These are phyloP conservation scores for Ascochyta fabae DNA, from an alignment of 2,329 filamentous ascomycete genomes.

Conservation along the genomic window DNA sequence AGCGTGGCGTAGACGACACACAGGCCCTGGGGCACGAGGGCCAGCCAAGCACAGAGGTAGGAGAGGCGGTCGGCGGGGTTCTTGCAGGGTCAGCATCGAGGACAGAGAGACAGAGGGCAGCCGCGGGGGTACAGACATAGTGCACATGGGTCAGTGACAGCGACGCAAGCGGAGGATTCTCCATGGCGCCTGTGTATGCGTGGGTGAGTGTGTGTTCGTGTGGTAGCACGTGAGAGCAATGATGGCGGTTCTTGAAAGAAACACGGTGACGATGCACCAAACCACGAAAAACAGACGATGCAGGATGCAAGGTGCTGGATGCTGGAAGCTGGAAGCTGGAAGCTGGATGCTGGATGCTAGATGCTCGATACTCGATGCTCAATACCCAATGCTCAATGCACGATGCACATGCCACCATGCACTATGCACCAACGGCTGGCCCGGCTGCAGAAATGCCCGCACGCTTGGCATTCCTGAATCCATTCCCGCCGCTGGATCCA, in stretches of 20 bases:
- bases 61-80: slow-evolving; percentile 86
- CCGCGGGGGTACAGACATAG: slow-evolving; percentile 69
- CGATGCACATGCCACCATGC: neutral
- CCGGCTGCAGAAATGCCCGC: neutral
- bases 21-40: slow-evolving; percentile 89
- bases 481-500: neutral
- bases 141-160: slow-evolving; percentile 95
- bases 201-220: too few relatives aligned
- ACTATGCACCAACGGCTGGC: neutral
- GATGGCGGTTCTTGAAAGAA: too few relatives aligned
- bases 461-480: neutral
- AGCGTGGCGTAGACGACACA: slow-evolving; percentile 89
- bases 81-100: slow-evolving; percentile 56
- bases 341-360: neutral
- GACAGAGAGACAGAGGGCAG: slow-evolving; percentile 1
- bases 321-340: neutral
- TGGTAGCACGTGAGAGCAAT: too few relatives aligned
- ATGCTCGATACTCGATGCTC: too few relatives aligned
- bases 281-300: too few relatives aligned
- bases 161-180: slow-evolving; percentile 73
- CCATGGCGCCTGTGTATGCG: slow-evolving; percentile 45
- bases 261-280: neutral
- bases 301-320: neutral
- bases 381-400: neutral
- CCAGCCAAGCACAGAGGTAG: slow-evolving; percentile 89